Base-by-base conservation (phyloP, 441 rosid species). In the Erysimum pusillum region DNA sequence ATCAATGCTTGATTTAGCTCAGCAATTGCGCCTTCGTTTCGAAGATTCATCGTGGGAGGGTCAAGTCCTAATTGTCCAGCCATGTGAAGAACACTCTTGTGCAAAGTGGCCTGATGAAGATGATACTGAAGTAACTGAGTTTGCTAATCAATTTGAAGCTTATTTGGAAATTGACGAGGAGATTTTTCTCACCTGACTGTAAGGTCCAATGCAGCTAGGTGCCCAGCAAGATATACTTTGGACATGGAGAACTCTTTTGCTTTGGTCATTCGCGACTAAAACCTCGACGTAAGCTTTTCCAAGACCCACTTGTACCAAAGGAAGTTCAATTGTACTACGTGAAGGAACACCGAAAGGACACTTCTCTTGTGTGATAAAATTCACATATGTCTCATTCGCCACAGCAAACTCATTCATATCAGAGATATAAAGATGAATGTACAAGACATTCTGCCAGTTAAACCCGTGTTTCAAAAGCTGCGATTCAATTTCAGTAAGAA, bases 171-270 rank as follows among this genome's bases (percentile, higher is more conserved):
- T 58, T 9, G 3, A 74, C 4, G 9, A 69, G 39, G 34, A 54
- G 28, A 28, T 1, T 2, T 28, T 28, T 32, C 48, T 73, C 80
- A 91, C 99, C 97, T 96, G 99, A 81, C 99, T 93, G 76, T 93
- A 96, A 57, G 99, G 99, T 74, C 99, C 99, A 48, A 96, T 96
- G 90, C 99, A 93, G 82, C 99, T 91, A 52, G 99, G 99, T 70
- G 98, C 99, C 99, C 98, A 96, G 61, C 87, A 85, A 39, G 99
- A 96, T 65, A 91, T 93, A 76, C 98, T 96, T 75, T 93, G 97
- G 3, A 96, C 99, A 76, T 96, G 99, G 81, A 93, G 88, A 79
- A 91, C 99, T 72, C 83, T 91, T 87, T 93, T 91, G 85, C 87
- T 86, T 58, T 80, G 84, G 67, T 88, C 87, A 73, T 83, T 85